Conservation (phyloP, 352 stramenopile genomes). For the Phytopythium boreale region DNA sequence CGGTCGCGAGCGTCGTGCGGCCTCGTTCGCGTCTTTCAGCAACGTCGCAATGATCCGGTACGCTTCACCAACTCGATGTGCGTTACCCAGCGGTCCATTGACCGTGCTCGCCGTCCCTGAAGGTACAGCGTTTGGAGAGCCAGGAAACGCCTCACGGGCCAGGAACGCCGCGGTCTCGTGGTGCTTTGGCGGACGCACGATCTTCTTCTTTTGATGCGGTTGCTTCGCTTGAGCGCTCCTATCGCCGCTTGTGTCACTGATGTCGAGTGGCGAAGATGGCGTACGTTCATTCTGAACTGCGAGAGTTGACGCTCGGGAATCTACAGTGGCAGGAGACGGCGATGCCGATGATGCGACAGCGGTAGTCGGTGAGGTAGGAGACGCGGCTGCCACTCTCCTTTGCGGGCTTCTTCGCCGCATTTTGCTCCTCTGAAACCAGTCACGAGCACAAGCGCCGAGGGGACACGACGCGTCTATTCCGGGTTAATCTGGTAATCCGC, state of each 20-base stretch:
- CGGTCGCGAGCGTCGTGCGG: slow-evolving; percentile 23
- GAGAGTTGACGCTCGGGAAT: neutral
- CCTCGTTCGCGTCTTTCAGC: slow-evolving; percentile 18
- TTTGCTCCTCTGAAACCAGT: neutral
- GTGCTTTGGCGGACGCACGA: slow-evolving; percentile 34
- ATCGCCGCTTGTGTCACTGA: neutral
- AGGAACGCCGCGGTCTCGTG: slow-evolving; percentile 45
- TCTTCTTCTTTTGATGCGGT: slow-evolving; percentile 22
- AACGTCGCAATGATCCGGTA: slow-evolving; percentile 46
- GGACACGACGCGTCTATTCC: slow-evolving; percentile 4
- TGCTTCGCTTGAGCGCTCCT: neutral
- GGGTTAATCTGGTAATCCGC: neutral
- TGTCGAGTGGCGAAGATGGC: neutral
- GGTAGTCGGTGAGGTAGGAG: neutral
- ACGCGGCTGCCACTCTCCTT: neutral
- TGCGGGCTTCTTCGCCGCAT: slow-evolving; percentile 3
- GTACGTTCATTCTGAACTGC: neutral
- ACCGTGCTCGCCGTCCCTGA: neutral
- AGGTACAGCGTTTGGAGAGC: neutral
- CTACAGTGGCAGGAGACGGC: neutral
- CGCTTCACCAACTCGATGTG: slow-evolving; percentile 21
- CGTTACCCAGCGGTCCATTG: neutral
- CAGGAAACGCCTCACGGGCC: slow-evolving; percentile 26
- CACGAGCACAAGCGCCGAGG: neutral
- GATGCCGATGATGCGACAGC: neutral